Conservation (phyloP, 2,329 filamentous ascomycete species). For the Cladosporium sp. region DNA sequence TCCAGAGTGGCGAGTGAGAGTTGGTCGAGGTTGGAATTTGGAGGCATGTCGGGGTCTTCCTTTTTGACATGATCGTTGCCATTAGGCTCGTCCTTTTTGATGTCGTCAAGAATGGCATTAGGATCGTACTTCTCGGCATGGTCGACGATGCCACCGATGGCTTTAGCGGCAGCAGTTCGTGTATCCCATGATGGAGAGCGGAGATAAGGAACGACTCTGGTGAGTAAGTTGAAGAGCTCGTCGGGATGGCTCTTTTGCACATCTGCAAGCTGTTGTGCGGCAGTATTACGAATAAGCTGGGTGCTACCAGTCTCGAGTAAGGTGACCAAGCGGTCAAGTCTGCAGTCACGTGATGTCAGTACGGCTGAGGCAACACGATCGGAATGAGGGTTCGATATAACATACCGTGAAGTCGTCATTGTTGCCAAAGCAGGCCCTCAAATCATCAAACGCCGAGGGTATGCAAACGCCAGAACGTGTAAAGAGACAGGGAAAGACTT, state of each 20-base stretch:
- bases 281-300: conserved; percentile 90
- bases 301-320: conserved; percentile 97
- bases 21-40: conserved; percentile 51
- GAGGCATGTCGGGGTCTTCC: conserved; percentile 41
- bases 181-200: conserved; percentile 97
- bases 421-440: conserved; percentile 13
- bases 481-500: conserved; percentile 12
- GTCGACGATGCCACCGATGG: conserved; percentile 87
- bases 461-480: conserved; percentile 10
- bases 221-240: conserved; percentile 92
- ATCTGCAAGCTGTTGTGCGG: conserved; percentile 92
- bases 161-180: conserved; percentile 85
- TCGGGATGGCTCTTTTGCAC: conserved; percentile 98
- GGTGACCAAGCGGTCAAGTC: conserved; percentile 52
- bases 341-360: conserved; percentile 23
- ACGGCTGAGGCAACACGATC: background rate
- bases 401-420: conserved; percentile 23
- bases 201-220: conserved; percentile 90
- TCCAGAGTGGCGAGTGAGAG: conserved; percentile 73
- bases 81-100: conserved; percentile 35
- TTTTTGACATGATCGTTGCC: conserved; percentile 49
- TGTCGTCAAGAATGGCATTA: conserved; percentile 40
- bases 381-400: conserved; percentile 1
- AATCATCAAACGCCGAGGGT: conserved; percentile 13
- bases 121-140: conserved; percentile 86